A percentile compares a stretch with the other conserved stretches of the same genome.
Conservation (phyloP, 2,329 filamentous ascomycete genomes). For the Sporothrix sp. region DNA sequence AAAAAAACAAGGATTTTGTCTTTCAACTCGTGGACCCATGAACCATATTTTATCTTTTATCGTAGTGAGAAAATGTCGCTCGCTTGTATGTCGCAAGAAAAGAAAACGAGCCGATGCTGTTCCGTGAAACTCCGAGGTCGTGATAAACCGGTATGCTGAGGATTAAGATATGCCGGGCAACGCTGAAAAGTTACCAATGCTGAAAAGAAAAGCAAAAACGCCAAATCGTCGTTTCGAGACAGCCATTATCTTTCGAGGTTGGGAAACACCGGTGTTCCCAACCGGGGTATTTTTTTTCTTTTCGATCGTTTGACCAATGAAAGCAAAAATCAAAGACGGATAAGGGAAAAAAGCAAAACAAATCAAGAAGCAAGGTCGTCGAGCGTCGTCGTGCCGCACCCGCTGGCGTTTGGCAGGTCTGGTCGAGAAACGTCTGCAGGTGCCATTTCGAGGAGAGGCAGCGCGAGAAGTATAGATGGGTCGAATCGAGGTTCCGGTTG, state of each 20-base stretch:
- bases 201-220: conserved; percentile 32
- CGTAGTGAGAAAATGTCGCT: conserved; percentile 33
- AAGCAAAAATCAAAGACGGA: conserved; percentile 17
- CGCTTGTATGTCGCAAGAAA: conserved; percentile 27
- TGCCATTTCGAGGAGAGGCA: conserved; percentile 19
- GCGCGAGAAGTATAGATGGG: conserved; percentile 14
- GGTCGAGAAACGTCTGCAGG: neutral
- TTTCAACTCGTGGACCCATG: conserved; percentile 41
- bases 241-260: conserved; percentile 31
- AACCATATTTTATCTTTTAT: conserved; percentile 38
- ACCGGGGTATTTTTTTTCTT: conserved; percentile 22
- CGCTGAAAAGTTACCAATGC: conserved; percentile 18
- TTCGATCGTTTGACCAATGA: conserved; percentile 14
- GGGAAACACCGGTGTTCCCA: conserved; percentile 28
- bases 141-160: conserved; percentile 22
- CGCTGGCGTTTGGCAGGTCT: too few species aligned
- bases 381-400: conserved; percentile 25
- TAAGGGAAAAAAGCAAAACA: neutral
- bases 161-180: conserved; percentile 8
- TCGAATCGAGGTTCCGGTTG: conserved; percentile 2
- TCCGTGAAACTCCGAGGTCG: conserved; percentile 33
- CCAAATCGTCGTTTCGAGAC: conserved; percentile 34
- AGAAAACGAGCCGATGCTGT: conserved; percentile 21
- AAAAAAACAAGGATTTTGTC: conserved; percentile 37
- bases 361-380: conserved; percentile 22